Evolutionary conservation across 352 stramenopile species (phyloP), one percentile per base, ranked within the genome.

Genomic region (Pythium vanterpoolii): DNA sequence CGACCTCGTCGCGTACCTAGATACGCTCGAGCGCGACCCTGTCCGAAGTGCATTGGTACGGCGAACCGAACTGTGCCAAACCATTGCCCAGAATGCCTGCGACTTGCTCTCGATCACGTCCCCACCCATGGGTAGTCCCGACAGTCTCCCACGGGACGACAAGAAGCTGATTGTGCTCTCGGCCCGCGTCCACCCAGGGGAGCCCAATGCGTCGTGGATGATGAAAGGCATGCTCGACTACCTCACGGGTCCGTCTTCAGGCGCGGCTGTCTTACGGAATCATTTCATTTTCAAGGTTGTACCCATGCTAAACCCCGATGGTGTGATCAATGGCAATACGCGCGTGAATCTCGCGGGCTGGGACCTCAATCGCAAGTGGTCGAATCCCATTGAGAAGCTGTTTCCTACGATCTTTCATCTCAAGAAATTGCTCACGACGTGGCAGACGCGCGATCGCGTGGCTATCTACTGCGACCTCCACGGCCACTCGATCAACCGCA

Each of bases 191-290:
- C 90, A 97, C 52, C 90, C 90, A 0, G 89, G 89, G 5, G 90
- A 97, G 58, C 74, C 85, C 5, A 96, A 96, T 63, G 86, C 82
- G 33, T 95, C 79, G 46, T 98, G 86, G 77, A 94, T 98, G 72
- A 96, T 97, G 85, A 81, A 97, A 49, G 91, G 91, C n/a, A 86
- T 97, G 69, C 59, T 98, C n/a, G 74, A 94, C 43, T 96, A 94
- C 63, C 71, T 98, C 27, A 93, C 85, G 4, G 74, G 84, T 1
- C n/a, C 72, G 1, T 80, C 73, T 9, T 76, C 62, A 6, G 86
- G 74, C 1, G 89, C 91, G 0, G 61, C 63, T 3, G 58, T 93
- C 11, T 68, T 97, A 9, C 82, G 90, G 4, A 71, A 75, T 28
- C 60, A 90, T 49, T 96, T 96, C 26, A 63, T 96, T 16, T 96